Evolutionary conservation across 345 rosid species (phyloP), one percentile per base, ranked within the genome.

Genomic region (Trapa incisa): DNA sequence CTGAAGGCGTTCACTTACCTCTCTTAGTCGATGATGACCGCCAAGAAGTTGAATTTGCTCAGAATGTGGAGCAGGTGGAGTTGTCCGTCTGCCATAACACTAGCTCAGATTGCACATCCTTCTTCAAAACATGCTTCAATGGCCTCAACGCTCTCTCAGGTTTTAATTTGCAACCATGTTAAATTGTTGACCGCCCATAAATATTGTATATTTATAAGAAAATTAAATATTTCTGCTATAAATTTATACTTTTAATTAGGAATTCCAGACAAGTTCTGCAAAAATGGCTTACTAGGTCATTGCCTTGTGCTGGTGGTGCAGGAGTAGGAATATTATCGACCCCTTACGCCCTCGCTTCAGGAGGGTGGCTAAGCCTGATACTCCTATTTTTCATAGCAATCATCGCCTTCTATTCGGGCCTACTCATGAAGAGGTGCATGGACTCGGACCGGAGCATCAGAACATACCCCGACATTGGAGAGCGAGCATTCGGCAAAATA

Each of bases 311-410:
- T 22, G 54, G 16, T n/a, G 15, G 68, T 70, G 37, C 83, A 92
- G 98, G 97, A 73, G 90, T 89, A 39, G 96, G 98, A 50, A 86
- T 92, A 71, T 80, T 92, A 65, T 89, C 98, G 10, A 82, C 82
- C 47, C 90, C 97, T 22, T 87, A 86, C 72, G 98, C 97, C 14
- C 74, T 92, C 22, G 84, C 97, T 67, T 78, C 97, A 0, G 98
- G 98, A 74, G 98, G 98, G 71, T 92, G 98, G 98, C 54, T 86
- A 72, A 86, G 96, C 80, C 80, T 89, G 71, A 52, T 73, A 17
- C 72, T 88, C 13, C 84, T 92, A 42, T 84, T 89, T 57, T 58
- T 75, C 37, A 76, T 88, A 14, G 89, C 96, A 42, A 61, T 70
- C 32, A 77, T 87, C 50, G 74, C 91, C 11, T 92, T 88, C 70